Conservation (phyloP, 106 monocot genomes). For the Acanthochlamys bracteata region DNA sequence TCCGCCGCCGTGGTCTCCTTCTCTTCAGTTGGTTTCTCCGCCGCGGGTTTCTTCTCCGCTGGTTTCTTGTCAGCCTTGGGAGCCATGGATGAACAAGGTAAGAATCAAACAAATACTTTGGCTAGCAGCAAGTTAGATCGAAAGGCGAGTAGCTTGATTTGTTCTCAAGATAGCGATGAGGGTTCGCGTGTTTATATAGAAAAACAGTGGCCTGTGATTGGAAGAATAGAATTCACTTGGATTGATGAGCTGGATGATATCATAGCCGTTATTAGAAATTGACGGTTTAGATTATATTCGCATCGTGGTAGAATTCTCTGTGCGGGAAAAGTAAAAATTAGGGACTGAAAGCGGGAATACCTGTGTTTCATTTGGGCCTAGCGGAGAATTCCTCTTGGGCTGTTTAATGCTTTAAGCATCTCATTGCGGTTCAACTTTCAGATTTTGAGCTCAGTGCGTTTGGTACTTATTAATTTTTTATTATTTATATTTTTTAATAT, state of each 20-base stretch:
- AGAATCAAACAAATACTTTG: background rate
- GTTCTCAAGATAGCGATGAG: background rate
- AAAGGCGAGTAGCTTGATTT: background rate
- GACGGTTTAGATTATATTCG: background rate
- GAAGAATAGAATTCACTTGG: background rate
- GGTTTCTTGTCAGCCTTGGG: conserved; percentile 42
- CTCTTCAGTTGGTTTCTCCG: conserved; percentile 20
- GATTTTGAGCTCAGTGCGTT: too few species aligned
- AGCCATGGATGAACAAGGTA: conserved; percentile 5
- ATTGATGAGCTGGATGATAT: background rate
- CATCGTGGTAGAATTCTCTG: background rate
- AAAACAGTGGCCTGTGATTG: background rate
- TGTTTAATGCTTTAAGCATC: too few species aligned
- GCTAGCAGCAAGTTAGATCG: background rate
- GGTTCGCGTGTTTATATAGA: background rate
- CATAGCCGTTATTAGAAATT: background rate
- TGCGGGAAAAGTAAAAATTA: background rate
- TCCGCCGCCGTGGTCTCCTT: conserved; percentile 6
- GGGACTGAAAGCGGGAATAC: background rate
- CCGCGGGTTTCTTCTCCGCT: conserved; percentile 35
- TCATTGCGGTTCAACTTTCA: too few species aligned
- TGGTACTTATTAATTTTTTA: too few species aligned
- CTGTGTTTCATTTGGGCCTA: background rate
- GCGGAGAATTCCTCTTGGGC: too few species aligned
- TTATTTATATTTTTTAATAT: too few species aligned